Conservation (phyloP, 306 rosid species). For the Cucurbita pepo region DNA sequence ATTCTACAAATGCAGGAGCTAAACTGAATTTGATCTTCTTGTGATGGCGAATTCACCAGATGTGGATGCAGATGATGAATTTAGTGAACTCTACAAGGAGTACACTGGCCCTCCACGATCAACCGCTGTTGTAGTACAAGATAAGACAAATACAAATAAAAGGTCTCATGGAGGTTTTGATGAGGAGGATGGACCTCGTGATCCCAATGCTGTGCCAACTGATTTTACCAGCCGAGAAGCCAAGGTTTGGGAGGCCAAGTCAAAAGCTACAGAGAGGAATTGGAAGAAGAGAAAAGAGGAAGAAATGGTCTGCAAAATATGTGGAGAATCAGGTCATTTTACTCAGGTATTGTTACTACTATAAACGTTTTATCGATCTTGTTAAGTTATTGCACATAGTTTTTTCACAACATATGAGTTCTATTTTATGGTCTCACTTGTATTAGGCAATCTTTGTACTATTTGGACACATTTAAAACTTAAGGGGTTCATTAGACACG, state of each 20-base stretch:
- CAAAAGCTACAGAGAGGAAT: constrained; percentile 94
- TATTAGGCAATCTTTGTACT: background rate
- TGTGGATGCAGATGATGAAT: constrained; percentile 75
- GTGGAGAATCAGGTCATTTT: constrained; percentile 94
- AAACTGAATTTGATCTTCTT: background rate
- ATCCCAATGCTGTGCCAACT: constrained; percentile 94
- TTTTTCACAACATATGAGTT: background rate
- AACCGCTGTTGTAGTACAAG: constrained; percentile 30
- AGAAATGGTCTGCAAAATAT: constrained; percentile 91
- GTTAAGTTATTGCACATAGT: background rate
- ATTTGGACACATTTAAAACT: background rate
- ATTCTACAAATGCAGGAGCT: constrained; percentile 17
- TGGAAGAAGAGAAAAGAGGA: constrained; percentile 99
- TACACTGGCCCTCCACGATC: constrained; percentile 76
- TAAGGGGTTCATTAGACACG: too few species aligned
- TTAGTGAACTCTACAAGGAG: constrained; percentile 85
- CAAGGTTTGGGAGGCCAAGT: constrained; percentile 99
- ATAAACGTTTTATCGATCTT: background rate
- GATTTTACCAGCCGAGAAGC: constrained; percentile 99
- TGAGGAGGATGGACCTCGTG: constrained; percentile 66
- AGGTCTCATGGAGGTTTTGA: constrained; percentile 75
- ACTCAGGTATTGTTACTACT: constrained; percentile 53
- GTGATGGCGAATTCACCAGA: constrained; percentile 61
- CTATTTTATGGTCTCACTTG: background rate
- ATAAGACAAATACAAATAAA: constrained; percentile 39